A percentile compares a stretch with the other conserved stretches of the same genome.
Conservation (phyloP, 768 basidiomycete genomes). For the Hydnum rufescens region DNA sequence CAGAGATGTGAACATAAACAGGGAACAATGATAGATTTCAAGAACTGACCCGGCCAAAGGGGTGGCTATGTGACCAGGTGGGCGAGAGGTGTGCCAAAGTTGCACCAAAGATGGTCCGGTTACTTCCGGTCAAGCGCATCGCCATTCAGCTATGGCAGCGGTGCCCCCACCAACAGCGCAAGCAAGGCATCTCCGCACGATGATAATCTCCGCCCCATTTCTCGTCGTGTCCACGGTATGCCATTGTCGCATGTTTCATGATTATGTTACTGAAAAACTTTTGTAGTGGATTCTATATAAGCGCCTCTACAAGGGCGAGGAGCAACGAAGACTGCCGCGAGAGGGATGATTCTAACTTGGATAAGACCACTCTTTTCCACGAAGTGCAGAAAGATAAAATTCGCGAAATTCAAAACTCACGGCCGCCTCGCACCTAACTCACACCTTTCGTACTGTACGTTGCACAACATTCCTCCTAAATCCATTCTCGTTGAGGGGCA, state of each 20-base stretch:
- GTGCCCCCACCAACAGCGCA: conserved; percentile 24
- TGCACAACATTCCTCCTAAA: background rate
- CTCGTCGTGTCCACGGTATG: conserved; percentile 41
- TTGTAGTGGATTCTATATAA: conserved; percentile 42
- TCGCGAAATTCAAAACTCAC: background rate
- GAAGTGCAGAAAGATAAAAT: background rate
- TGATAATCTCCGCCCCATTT: conserved; percentile 44
- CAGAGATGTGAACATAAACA: conserved; percentile 15
- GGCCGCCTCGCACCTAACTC: background rate
- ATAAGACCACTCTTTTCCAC: background rate
- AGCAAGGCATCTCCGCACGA: conserved; percentile 27
- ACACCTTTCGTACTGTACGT: background rate
- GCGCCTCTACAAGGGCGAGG: conserved; percentile 35
- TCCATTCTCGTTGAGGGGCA: background rate
- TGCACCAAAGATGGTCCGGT: no score
- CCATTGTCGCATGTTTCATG: conserved; percentile 9
- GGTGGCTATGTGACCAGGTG: no score
- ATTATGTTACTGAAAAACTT: background rate
- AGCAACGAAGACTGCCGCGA: conserved; percentile 17
- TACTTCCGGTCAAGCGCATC: no score
- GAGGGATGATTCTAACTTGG: background rate
- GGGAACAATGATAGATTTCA: no score
- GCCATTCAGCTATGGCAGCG: no score
- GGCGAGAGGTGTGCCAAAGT: no score
- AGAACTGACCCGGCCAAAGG: no score